Evolutionary conservation across 495 filamentous ascomycete genomes (phyloP).

Genomic region (Penicillium odoratum): DNA sequence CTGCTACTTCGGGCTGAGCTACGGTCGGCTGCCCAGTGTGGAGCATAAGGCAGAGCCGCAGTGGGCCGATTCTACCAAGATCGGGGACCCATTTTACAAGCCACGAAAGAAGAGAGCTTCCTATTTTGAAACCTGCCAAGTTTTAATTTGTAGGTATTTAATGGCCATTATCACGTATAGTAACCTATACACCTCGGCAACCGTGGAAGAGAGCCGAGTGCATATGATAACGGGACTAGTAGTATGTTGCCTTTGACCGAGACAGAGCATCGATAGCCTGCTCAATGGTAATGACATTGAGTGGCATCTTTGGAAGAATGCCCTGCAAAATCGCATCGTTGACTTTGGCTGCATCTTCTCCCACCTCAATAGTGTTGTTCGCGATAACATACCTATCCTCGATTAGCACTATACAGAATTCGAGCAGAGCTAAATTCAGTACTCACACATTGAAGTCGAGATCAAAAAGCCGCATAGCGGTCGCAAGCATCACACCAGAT

Average conservation of each 20-base stretch:
- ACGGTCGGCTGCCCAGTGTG: neutral
- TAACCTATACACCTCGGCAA: too few species aligned
- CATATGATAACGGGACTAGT: neutral
- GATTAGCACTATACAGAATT: neutral
- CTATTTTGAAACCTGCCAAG: neutral
- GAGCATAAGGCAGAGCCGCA: neutral
- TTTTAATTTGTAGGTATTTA: too few species aligned
- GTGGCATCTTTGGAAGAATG: conserved; percentile 5
- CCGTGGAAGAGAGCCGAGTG: too few species aligned
- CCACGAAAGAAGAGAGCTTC: neutral
- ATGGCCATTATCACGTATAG: too few species aligned
- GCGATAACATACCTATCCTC: conserved; percentile 1
- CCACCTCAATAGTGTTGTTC: conserved; percentile 6
- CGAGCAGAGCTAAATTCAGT: neutral
- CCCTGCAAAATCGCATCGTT: conserved; percentile 2
- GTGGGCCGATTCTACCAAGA: neutral
- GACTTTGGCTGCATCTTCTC: neutral
- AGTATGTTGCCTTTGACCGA: neutral
- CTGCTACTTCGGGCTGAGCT: neutral
- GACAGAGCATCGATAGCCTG: conserved; percentile 6
- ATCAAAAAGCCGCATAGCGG: conserved; percentile 1
- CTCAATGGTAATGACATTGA: conserved; percentile 4
- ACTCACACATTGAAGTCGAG: conserved; percentile 7
- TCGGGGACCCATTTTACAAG: neutral
- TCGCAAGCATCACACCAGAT: neutral